Percentiles rank a stretch among this genome's conserved stretches.
Evolutionary conservation across 371 early-diverging fungal species (phyloP).

Genomic region (Mortierella sp.): DNA sequence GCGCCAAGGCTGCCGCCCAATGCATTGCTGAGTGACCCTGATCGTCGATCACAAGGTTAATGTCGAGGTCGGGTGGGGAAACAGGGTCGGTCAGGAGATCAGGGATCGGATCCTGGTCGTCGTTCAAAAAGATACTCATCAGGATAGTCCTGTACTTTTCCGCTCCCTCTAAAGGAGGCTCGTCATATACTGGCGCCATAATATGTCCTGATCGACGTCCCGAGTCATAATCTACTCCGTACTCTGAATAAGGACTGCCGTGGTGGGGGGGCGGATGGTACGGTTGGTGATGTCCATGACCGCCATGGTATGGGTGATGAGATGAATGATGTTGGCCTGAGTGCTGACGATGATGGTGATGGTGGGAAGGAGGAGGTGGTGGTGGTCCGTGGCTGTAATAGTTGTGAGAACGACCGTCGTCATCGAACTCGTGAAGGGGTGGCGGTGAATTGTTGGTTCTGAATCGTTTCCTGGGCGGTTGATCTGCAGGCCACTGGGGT

Average conservation of each 20-base stretch:
- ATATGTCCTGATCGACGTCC: conserved; percentile 7
- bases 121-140: conserved; percentile 82
- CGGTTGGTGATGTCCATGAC: not conserved
- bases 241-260: conserved; percentile 21
- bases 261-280: conserved; percentile 12
- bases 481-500: conserved; percentile 45
- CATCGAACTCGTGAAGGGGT: conserved; percentile 45
- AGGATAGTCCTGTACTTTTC: conserved; percentile 77
- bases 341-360: conserved; percentile 18
- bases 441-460: conserved; percentile 41
- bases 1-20: conserved; percentile 88
- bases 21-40: conserved; percentile 89
- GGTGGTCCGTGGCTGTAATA: conserved; percentile 10
- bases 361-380: conserved; percentile 12
- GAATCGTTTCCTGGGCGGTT: conserved; percentile 36
- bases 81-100: conserved; percentile 66
- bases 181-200: conserved; percentile 19
- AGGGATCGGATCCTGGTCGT: conserved; percentile 69
- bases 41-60: conserved; percentile 83
- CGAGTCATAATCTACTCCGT: conserved; percentile 9
- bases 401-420: conserved; percentile 28
- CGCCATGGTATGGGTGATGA: conserved; percentile 7
- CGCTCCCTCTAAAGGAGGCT: conserved; percentile 33
- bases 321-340: not conserved
- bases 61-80: conserved; percentile 66